phyloP scores from a whole-genome alignment of 371 early-diverging fungal species.

The Rhizopus delemar region DNA sequence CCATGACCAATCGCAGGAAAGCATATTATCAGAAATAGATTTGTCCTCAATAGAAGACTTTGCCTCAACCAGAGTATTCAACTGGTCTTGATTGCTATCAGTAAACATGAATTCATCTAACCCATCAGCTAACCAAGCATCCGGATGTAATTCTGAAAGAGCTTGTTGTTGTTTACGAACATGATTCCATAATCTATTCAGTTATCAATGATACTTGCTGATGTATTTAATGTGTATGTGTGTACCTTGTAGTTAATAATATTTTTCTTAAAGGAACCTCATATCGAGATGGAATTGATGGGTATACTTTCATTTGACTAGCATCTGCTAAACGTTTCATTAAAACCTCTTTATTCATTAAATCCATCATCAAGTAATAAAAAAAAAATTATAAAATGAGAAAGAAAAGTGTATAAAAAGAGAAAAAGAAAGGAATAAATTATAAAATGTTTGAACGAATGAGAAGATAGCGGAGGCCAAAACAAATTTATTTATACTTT shows the following conservation, averaged over 20 bases:
- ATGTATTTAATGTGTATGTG: not conserved
- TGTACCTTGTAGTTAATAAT: conserved; percentile 30
- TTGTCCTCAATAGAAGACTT: not conserved
- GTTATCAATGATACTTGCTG: not conserved
- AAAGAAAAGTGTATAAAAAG: not conserved
- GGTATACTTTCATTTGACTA: conserved; percentile 33
- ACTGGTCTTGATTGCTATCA: not conserved
- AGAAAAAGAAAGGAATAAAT: not conserved
- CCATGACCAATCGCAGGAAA: conserved; percentile 25
- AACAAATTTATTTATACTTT: too few species aligned
- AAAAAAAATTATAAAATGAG: not conserved
- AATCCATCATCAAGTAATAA: conserved; percentile 1
- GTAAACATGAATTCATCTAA: conserved; percentile 6
- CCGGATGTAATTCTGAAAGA: conserved; percentile 7
- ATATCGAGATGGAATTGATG: conserved; percentile 25
- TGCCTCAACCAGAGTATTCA: not conserved
- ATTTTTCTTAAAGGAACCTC: conserved; percentile 32
- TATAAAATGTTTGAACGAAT: too few species aligned
- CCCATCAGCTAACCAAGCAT: conserved; percentile 18
- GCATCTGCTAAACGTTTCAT: conserved; percentile 33
- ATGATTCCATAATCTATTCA: conserved; percentile 31
- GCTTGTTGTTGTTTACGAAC: conserved; percentile 25
- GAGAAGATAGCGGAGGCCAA: too few species aligned
- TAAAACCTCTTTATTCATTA: conserved; percentile 24
- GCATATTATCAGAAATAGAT: conserved; percentile 2